Evolutionary conservation across 441 rosid genomes (phyloP), one percentile per base, ranked within the genome.

Genomic region (Omphalea diandra): DNA sequence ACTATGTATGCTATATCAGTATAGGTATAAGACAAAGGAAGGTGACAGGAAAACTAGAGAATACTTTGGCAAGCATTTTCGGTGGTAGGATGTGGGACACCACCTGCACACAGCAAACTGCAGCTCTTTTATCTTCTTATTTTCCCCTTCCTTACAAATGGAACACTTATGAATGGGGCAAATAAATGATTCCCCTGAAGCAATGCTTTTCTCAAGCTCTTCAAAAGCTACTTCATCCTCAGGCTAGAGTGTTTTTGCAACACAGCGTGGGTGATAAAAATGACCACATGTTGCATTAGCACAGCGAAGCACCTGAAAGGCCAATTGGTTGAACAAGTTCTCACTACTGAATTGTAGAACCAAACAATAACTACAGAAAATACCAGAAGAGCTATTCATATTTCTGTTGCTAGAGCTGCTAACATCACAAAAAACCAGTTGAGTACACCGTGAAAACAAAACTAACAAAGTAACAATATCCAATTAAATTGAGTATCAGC

Each of bases 101-200:
- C 97, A 93, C 79, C 98, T 85, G 79, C 99, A 95, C 32, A 93
- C 84, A 76, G 99, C 90, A 83, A 93, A 87, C 50, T 92, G 99
- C 76, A 89, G 73, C 20, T 88, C 79, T 35, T 15, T 8, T 18
- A 68, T 84, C 75, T 83, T 76, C 86, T 88, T 90, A 72, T 86
- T 83, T 81, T 95, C 98, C 70, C 82, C 87, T 70, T 76, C 82
- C 71, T 78, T 82, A 77, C 99, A 95, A 72, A 81, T 85, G 77
- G 67, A 67, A 73, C 99, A 95, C 76, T 89, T 93, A 79, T 95
- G 99, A 63, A 83, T 72, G 63, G 99, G 96, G 74, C 99, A 93
- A 27, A 90, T 83, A 84, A 87, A 88, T 53, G 71, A 68, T 72
- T 87, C 89, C 63, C 98, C 96, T 4, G 74, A 81, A 68, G 67